Evolutionary conservation across 495 filamentous ascomycete genomes (phyloP).

Genomic region (Annulohypoxylon bovei): DNA sequence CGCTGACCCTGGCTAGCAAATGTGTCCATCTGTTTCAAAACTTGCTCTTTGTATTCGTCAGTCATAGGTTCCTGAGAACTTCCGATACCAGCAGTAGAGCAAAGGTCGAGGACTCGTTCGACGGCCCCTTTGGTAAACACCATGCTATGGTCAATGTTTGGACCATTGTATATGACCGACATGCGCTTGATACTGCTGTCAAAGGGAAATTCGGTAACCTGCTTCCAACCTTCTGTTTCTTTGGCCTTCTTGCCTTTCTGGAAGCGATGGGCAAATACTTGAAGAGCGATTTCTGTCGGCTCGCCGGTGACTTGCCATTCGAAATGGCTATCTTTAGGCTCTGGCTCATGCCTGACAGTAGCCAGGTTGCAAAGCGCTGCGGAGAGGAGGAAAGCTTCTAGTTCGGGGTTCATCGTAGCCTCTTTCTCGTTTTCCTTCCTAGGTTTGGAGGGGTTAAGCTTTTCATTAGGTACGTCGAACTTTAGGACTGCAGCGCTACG

Average conservation of each 20-base stretch:
- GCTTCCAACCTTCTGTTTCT: slow-evolving; percentile 65
- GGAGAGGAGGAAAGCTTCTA: slow-evolving; percentile 72
- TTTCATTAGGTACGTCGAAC: slow-evolving; percentile 62
- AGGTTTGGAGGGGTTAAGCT: slow-evolving; percentile 42
- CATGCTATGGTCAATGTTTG: slow-evolving; percentile 51
- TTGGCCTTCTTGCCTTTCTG: slow-evolving; percentile 65
- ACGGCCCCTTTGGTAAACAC: slow-evolving; percentile 86
- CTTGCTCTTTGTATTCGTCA: slow-evolving; percentile 65
- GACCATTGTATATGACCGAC: slow-evolving; percentile 73
- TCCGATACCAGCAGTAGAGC: slow-evolving; percentile 66
- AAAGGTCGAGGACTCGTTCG: slow-evolving; percentile 79
- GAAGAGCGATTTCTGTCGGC: slow-evolving; percentile 84
- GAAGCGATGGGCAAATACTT: slow-evolving; percentile 81
- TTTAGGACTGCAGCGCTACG: slow-evolving; percentile 63
- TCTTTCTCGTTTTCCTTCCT: slow-evolving; percentile 44
- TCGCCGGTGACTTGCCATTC: slow-evolving; percentile 81
- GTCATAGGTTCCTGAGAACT: slow-evolving; percentile 63
- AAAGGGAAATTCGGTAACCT: slow-evolving; percentile 80
- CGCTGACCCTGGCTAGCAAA: slow-evolving; percentile 81
- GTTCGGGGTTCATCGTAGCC: slow-evolving; percentile 55
- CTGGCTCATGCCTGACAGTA: slow-evolving; percentile 65
- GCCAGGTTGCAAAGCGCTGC: slow-evolving; percentile 84
- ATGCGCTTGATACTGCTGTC: slow-evolving; percentile 86
- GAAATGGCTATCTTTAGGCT: slow-evolving; percentile 44
- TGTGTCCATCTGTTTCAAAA: slow-evolving; percentile 71